Conservation (phyloP, 2,329 filamentous ascomycete species). For the Xylaria sp. region DNA sequence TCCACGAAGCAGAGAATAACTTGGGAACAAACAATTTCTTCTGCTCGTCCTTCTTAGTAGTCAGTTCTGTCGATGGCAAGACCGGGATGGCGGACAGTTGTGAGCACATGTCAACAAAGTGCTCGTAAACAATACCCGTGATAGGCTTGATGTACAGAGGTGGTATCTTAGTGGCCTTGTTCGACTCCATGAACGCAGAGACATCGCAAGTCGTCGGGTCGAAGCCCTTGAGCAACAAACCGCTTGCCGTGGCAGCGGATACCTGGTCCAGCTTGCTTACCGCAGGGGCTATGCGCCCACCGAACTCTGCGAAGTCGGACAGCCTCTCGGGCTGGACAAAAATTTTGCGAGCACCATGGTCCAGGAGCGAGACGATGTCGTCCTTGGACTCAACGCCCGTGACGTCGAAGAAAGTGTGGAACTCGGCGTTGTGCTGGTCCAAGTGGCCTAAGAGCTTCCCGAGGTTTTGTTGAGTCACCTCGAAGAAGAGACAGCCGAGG, state of each 20-base stretch:
- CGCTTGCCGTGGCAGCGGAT: constrained; percentile 50
- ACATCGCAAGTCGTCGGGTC: constrained; percentile 48
- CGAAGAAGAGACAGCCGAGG: constrained; percentile 62
- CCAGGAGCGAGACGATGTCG: constrained; percentile 78
- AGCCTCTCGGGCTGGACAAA: constrained; percentile 78
- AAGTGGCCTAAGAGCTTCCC: constrained; percentile 52
- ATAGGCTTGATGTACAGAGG: constrained; percentile 55
- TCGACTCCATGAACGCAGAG: constrained; percentile 48
- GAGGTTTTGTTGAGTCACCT: constrained; percentile 46
- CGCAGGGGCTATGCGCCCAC: constrained; percentile 57
- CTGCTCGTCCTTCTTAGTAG: constrained; percentile 65
- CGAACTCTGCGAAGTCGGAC: constrained; percentile 57
- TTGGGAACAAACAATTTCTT: constrained; percentile 67
- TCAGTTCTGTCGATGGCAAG: constrained; percentile 70
- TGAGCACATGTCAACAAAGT: constrained; percentile 51
- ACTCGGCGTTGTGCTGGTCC: constrained; percentile 52
- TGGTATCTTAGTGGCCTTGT: constrained; percentile 49
- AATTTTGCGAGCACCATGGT: constrained; percentile 81
- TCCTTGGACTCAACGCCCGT: constrained; percentile 68
- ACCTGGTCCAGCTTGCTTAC: constrained; percentile 49
- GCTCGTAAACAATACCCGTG: constrained; percentile 48
- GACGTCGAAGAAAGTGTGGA: constrained; percentile 75
- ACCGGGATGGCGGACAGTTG: constrained; percentile 68
- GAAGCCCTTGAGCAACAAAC: constrained; percentile 57
- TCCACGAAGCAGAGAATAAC: constrained; percentile 74